Conservation (phyloP, 805 yeast species). For the Ogataea chonburiensis region DNA sequence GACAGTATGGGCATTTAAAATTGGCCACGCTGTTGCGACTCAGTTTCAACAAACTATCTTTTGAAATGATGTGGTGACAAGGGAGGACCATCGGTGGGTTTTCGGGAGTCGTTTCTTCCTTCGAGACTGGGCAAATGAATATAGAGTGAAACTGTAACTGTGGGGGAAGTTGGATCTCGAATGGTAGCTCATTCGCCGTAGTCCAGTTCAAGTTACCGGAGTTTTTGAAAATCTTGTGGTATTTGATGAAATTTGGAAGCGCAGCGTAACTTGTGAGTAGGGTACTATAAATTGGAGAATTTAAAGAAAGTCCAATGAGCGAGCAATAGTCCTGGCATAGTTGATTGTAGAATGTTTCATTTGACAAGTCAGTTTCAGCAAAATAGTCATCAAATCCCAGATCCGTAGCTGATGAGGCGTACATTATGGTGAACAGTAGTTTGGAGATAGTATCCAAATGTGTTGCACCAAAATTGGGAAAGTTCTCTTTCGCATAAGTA, state of each 20-base stretch:
- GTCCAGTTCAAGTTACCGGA: constrained; percentile 51
- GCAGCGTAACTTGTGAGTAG: constrained; percentile 53
- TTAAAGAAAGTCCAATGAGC: constrained; percentile 46
- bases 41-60: constrained; percentile 49
- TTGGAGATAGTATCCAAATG: constrained; percentile 44
- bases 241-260: constrained; percentile 51
- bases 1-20: constrained; percentile 76
- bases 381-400: constrained; percentile 12
- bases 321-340: constrained; percentile 51
- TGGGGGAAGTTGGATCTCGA: constrained; percentile 56
- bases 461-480: constrained; percentile 39
- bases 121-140: constrained; percentile 69
- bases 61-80: constrained; percentile 52
- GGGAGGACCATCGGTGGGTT: constrained; percentile 53
- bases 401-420: constrained; percentile 13
- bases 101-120: constrained; percentile 57
- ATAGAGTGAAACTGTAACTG: constrained; percentile 58
- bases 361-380: constrained; percentile 8
- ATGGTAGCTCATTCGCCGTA: constrained; percentile 57
- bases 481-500: constrained; percentile 43
- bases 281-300: constrained; percentile 52
- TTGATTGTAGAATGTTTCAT: constrained; percentile 23
- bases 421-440: constrained; percentile 40
- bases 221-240: constrained; percentile 39
- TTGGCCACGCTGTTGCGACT: constrained; percentile 37